Percentiles rank a stretch among this genome's conserved stretches.
phyloP scores from a whole-genome alignment of 2,329 filamentous ascomycete genomes.

The Alternaria sp. region DNA sequence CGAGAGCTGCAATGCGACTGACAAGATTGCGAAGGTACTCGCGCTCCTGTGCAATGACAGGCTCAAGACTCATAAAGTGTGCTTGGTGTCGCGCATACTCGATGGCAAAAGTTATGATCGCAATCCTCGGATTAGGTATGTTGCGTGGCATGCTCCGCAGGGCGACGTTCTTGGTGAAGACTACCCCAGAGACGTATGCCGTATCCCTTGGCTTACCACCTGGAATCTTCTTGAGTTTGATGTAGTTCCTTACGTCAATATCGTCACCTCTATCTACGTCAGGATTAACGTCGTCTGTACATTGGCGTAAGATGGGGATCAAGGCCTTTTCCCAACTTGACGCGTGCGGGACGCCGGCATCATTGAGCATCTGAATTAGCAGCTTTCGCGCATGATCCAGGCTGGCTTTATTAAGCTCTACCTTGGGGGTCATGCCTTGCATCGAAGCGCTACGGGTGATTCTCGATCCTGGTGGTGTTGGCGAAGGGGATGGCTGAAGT shows the following conservation, averaged over 20 bases:
- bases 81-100: conserved; percentile 93
- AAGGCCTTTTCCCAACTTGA: conserved; percentile 88
- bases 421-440: conserved; percentile 76
- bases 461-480: conserved; percentile 47
- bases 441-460: conserved; percentile 81
- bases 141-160: conserved; percentile 94
- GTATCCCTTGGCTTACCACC: conserved; percentile 91
- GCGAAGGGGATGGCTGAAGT: conserved; percentile 37
- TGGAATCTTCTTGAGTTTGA: conserved; percentile 96
- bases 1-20: conserved; percentile 84
- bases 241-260: conserved; percentile 96
- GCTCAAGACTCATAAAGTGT: conserved; percentile 98
- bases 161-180: conserved; percentile 96
- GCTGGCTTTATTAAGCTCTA: conserved; percentile 87
- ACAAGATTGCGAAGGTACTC: conserved; percentile 93
- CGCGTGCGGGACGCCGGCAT: conserved; percentile 75
- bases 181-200: conserved; percentile 93
- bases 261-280: conserved; percentile 90
- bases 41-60: conserved; percentile 94
- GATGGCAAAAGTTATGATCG: conserved; percentile 93
- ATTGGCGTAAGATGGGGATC: conserved; percentile 86
- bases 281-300: conserved; percentile 92
- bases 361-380: conserved; percentile 81
- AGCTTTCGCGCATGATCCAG: conserved; percentile 87
- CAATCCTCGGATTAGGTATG: conserved; percentile 82